These are phyloP conservation scores for Juglanconis juglandina DNA, from an alignment of 2,329 filamentous ascomycete genomes.

Conservation along the genomic window DNA sequence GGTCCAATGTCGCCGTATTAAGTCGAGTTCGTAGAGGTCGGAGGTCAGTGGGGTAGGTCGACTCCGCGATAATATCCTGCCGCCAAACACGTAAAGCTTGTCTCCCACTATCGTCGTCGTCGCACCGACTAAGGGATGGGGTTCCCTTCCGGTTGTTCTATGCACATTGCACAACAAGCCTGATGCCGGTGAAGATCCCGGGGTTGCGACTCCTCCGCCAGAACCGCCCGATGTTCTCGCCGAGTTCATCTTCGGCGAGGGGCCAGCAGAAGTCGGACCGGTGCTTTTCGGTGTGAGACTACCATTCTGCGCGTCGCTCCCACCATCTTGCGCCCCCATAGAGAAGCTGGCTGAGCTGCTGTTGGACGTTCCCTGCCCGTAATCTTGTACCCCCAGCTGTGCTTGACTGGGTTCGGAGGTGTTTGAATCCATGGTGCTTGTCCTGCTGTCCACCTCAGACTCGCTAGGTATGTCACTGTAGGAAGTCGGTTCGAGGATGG, in stretches of 20 bases:
- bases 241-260: conserved; percentile 51
- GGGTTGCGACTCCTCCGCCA: conserved; percentile 36
- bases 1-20: conserved; percentile 88
- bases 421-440: conserved; percentile 49
- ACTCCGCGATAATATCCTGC: conserved; percentile 78
- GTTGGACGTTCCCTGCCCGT: conserved; percentile 38
- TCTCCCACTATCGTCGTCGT: conserved; percentile 94
- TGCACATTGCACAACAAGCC: conserved; percentile 70
- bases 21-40: conserved; percentile 88
- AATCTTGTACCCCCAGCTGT: conserved; percentile 14
- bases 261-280: conserved; percentile 53
- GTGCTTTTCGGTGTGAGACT: conserved; percentile 50
- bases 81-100: conserved; percentile 95
- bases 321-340: conserved; percentile 38
- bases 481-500: conserved; percentile 32
- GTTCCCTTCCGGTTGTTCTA: conserved; percentile 85
- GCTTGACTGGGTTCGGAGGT: conserved; percentile 20
- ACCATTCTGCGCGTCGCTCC: conserved; percentile 43
- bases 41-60: conserved; percentile 78
- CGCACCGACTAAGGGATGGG: conserved; percentile 86
- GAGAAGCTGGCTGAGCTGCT: conserved; percentile 43
- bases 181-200: conserved; percentile 32
- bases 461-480: conserved; percentile 16
- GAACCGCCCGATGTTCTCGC: conserved; percentile 30
- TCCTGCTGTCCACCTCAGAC: conserved; percentile 37